phyloP scores from a whole-genome alignment of 2,329 filamentous ascomycete species.

The Cercospora nicotianae region DNA sequence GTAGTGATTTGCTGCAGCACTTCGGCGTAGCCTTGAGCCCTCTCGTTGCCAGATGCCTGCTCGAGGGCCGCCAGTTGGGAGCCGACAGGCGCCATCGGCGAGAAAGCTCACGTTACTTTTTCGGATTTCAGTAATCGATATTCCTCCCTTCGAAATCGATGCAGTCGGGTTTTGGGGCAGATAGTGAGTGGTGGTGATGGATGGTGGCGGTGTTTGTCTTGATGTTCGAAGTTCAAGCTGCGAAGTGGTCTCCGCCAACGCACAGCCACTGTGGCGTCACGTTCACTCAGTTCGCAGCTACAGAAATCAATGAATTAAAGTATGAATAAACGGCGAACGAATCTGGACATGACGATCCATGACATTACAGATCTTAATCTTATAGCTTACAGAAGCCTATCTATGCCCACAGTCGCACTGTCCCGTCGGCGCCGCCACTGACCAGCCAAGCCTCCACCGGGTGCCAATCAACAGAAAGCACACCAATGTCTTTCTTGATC shows the following conservation, averaged over 20 bases:
- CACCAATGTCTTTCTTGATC: slow-evolving; percentile 80
- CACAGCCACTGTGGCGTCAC: slow-evolving; percentile 5
- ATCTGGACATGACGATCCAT: background rate
- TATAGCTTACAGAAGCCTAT: background rate
- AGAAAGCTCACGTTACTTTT: background rate
- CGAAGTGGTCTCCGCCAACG: background rate
- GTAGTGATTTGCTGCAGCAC: slow-evolving; percentile 59
- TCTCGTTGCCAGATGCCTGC: slow-evolving; percentile 19
- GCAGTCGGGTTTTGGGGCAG: background rate
- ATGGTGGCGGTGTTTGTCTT: background rate
- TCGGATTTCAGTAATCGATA: background rate
- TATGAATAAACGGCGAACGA: background rate
- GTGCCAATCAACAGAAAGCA: slow-evolving; percentile 96
- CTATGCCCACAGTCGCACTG: slow-evolving; percentile 76
- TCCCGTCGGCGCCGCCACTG: slow-evolving; percentile 91
- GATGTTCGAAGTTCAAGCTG: background rate
- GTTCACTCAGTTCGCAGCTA: background rate
- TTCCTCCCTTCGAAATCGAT: background rate
- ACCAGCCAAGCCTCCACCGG: slow-evolving; percentile 90
- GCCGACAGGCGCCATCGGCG: slow-evolving; percentile 11
- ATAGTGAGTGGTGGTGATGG: background rate
- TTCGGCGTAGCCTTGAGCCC: slow-evolving; percentile 55
- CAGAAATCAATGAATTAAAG: background rate
- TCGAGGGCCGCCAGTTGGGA: slow-evolving; percentile 20
- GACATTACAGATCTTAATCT: background rate